Conservation (phyloP, 2,329 filamentous ascomycete species). For the Sporothrix inflata region DNA sequence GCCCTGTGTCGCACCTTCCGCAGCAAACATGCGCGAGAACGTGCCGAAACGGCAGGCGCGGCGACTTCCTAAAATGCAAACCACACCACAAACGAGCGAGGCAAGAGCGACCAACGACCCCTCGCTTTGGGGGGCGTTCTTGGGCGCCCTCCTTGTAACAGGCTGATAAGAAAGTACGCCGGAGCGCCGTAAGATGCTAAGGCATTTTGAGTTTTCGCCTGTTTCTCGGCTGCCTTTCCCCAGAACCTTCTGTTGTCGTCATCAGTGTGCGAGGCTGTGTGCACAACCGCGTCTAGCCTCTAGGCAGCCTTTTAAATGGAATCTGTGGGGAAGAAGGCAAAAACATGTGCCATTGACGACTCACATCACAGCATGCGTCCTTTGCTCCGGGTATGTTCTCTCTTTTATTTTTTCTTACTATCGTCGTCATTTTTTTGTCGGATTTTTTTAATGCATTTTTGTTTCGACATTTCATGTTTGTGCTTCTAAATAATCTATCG, state of each 20-base stretch:
- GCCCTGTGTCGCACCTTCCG: not conserved
- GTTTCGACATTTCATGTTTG: not conserved
- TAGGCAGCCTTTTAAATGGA: constrained; percentile 24
- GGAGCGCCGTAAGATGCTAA: not conserved
- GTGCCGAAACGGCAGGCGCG: not conserved
- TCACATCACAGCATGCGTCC: not conserved
- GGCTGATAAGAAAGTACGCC: not conserved
- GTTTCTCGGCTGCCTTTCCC: not conserved
- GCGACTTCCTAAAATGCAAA: constrained; percentile 4
- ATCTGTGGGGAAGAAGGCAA: not conserved
- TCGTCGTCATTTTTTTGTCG: not conserved
- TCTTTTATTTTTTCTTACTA: not conserved
- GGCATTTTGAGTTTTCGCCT: not conserved
- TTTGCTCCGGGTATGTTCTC: not conserved
- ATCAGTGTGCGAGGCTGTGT: constrained; percentile 27
- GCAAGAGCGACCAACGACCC: not conserved
- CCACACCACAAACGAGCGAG: not conserved
- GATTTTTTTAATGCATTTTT: not conserved
- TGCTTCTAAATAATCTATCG: not conserved
- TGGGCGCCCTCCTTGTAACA: not conserved
- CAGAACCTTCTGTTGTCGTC: constrained; percentile 26
- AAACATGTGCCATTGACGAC: constrained; percentile 9
- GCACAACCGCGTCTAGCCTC: constrained; percentile 1
- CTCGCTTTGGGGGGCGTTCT: not conserved
- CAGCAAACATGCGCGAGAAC: not conserved